Evolutionary conservation across 257 asterid species (phyloP), one percentile per base, ranked within the genome.

Genomic region (Schizonepeta tenuifolia): DNA sequence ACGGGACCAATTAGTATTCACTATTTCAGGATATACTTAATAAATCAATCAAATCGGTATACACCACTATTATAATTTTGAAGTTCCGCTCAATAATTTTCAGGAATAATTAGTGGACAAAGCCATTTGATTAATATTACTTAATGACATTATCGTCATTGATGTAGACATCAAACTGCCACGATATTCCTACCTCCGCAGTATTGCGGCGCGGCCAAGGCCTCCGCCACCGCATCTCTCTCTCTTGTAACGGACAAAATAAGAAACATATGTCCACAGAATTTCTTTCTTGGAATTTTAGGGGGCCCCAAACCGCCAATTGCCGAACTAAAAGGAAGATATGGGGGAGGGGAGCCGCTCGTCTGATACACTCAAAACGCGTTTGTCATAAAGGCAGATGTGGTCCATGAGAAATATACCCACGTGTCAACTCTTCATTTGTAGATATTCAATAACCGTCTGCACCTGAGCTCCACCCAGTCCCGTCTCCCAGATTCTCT

Each of bases 351-450:
- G 49, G 40, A 0, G 31, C 31, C 40, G 31, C 43, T 65, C 53
- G 78, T 78, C 78, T 71, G 83, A 78, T 75, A 78, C 81, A 72
- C 66, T 33, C n/a, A 68, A 75, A 75, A 63, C 79, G 83, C 82
- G 79, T 72, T 64, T 71, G 54, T 62, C 81, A 1, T 71, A 74
- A 75, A 61, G 33, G 35, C 43, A 2, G 15, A 3, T 54, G 71
- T 79, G 83, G 74, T 65, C 83, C 68, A 5, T 2, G 2, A 4
- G 2, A 20, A 21, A 49, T 49, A 36, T 31, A 3, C 0, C 55
- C 80, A 74, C 77, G 79, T 67, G 74, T 69, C 74, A 1, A 0
- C n/a, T 26, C 5, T 2, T 11, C 9, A 80, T 9, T 43, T 38
- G 81, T 7, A 10, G 64, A 13, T 22, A 43, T 28, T 46, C 12